phyloP scores from a whole-genome alignment of 345 rosid genomes.

The Ailanthus altissimus region DNA sequence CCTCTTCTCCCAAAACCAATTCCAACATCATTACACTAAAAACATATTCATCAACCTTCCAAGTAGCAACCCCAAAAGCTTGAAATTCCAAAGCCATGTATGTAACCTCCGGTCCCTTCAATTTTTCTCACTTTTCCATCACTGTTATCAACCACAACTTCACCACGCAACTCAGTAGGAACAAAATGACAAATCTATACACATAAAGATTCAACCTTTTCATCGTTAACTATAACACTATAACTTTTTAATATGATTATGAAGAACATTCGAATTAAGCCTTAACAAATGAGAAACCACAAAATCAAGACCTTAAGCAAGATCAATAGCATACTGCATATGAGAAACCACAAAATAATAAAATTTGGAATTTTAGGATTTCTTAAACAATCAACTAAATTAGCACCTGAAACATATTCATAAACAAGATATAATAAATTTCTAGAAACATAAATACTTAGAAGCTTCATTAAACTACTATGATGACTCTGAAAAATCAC shows the following conservation, averaged over 20 bases:
- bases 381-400: conserved; percentile 46
- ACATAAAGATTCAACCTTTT: not conserved
- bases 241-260: conserved; percentile 40
- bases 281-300: conserved; percentile 38
- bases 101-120: conserved; percentile 54
- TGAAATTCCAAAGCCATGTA: conserved; percentile 62
- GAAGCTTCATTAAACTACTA: conserved; percentile 30
- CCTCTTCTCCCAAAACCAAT: conserved; percentile 51
- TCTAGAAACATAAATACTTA: conserved; percentile 39
- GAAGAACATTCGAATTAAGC: conserved; percentile 27
- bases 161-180: conserved; percentile 33
- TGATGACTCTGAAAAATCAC: conserved; percentile 40
- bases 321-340: conserved; percentile 50
- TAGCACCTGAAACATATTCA: conserved; percentile 45
- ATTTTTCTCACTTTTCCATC: conserved; percentile 33
- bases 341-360: conserved; percentile 48
- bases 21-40: conserved; percentile 57
- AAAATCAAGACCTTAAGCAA: conserved; percentile 45
- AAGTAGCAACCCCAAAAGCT: conserved; percentile 37
- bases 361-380: conserved; percentile 39
- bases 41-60: conserved; percentile 49
- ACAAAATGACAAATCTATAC: conserved; percentile 41
- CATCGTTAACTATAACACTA: conserved; percentile 28
- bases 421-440: conserved; percentile 46
- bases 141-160: conserved; percentile 15